Evolutionary conservation across 257 asterid species (phyloP).

Genomic region (Solanum virginianum): DNA sequence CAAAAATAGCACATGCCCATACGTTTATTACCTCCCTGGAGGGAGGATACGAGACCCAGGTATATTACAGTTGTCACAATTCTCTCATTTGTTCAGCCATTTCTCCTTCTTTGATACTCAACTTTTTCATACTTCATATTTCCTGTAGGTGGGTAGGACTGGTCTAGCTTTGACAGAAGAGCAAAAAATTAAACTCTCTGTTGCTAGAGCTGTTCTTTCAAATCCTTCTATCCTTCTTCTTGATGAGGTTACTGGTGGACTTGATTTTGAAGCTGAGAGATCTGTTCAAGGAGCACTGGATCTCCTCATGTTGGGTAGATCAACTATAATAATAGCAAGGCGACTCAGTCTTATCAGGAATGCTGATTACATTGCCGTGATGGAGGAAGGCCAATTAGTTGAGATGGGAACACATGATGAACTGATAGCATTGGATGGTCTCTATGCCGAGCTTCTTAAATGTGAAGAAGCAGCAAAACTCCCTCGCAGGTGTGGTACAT

Average conservation of each 20-base stretch:
- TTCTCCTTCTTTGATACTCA: background rate
- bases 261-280: slow-evolving; percentile 98
- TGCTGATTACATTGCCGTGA: slow-evolving; percentile 97
- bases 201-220: slow-evolving; percentile 94
- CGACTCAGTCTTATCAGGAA: slow-evolving; percentile 84
- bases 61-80: slow-evolving; percentile 11
- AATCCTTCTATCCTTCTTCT: slow-evolving; percentile 92
- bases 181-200: slow-evolving; percentile 93
- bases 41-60: slow-evolving; percentile 94
- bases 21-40: slow-evolving; percentile 91
- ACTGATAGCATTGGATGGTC: slow-evolving; percentile 84
- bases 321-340: slow-evolving; percentile 94
- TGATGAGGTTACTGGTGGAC: slow-evolving; percentile 99
- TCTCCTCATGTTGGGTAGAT: slow-evolving; percentile 95
- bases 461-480: slow-evolving; percentile 98
- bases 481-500: slow-evolving; percentile 68
- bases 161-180: slow-evolving; percentile 82
- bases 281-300: slow-evolving; percentile 93
- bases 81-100: slow-evolving; percentile 1
- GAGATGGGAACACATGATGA: slow-evolving; percentile 99
- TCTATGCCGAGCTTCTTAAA: slow-evolving; percentile 92
- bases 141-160: slow-evolving; percentile 79
- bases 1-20: slow-evolving; percentile 98
- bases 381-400: slow-evolving; percentile 99
- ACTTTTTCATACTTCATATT: slow-evolving; percentile 4